A percentile compares a stretch with the other conserved stretches of the same genome.
These are phyloP conservation scores for Cyberlindnera mississippiensis DNA, from an alignment of 805 yeast genomes.

Conservation along the genomic window DNA sequence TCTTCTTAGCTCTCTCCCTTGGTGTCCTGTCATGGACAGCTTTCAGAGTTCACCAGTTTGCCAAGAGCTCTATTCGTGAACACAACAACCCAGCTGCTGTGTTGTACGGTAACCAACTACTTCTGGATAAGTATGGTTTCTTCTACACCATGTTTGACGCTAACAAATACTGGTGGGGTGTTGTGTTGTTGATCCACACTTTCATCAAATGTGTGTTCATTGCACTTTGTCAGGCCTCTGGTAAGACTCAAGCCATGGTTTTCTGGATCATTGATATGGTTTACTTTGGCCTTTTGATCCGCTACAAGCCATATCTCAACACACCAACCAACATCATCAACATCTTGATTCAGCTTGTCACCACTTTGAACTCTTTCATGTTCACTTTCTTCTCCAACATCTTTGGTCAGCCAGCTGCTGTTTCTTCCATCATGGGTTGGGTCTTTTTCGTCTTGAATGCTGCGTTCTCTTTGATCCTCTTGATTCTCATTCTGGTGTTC, in stretches of 20 bases:
- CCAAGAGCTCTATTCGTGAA: constrained; percentile 51
- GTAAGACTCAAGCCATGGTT: constrained; percentile 76
- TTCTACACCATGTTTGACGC: constrained; percentile 89
- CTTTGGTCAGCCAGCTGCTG: constrained; percentile 76
- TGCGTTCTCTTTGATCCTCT: constrained; percentile 72
- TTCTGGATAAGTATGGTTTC: constrained; percentile 80
- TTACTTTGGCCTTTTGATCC: constrained; percentile 61
- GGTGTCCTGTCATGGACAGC: constrained; percentile 62
- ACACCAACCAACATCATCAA: constrained; percentile 75
- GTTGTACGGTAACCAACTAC: constrained; percentile 70
- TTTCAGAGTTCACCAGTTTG: constrained; percentile 60
- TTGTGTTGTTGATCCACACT: constrained; percentile 54
- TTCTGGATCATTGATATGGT: constrained; percentile 72
- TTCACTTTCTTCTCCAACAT: constrained; percentile 83
- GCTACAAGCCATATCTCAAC: constrained; percentile 72
- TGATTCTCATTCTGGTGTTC: constrained; percentile 66
- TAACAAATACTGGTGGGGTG: constrained; percentile 77
- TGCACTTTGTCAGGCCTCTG: constrained; percentile 74
- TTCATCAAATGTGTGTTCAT: constrained; percentile 69
- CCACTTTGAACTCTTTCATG: constrained; percentile 73
- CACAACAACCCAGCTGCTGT: constrained; percentile 84
- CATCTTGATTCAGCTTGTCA: constrained; percentile 68
- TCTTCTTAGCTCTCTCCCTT: constrained; percentile 60
- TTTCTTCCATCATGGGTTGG: constrained; percentile 87
- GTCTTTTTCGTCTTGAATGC: constrained; percentile 86